Conservation (phyloP, 768 basidiomycete species). For the Pulveroboletus sp. region DNA sequence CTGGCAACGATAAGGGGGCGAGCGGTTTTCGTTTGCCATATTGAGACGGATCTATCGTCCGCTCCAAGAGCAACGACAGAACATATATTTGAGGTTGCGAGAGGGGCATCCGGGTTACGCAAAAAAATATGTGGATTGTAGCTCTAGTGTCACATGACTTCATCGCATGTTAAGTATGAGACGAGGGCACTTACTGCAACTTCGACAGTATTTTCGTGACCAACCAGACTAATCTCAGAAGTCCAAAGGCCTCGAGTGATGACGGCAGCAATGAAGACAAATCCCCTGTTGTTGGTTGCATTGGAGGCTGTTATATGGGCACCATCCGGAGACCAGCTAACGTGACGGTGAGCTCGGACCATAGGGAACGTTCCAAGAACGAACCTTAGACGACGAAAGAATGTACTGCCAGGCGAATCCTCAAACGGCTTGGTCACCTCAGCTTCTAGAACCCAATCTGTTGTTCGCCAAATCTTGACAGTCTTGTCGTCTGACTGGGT, state of each 20-base stretch:
- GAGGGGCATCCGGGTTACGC: conserved; percentile 59
- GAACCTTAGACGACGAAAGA: conserved; percentile 87
- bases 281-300: conserved; percentile 92
- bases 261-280: conserved; percentile 96
- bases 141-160: conserved; percentile 9
- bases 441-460: conserved; percentile 83
- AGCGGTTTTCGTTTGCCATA: conserved; percentile 94
- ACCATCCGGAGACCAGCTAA: conserved; percentile 98
- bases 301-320: conserved; percentile 97
- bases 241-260: conserved; percentile 88
- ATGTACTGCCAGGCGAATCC: conserved; percentile 91
- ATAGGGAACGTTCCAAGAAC: neutral
- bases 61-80: conserved; percentile 92
- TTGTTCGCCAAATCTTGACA: conserved; percentile 95
- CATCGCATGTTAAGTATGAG: neutral
- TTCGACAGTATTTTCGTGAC: conserved; percentile 96
- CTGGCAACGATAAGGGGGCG: conserved; percentile 89
- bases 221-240: conserved; percentile 89
- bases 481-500: conserved; percentile 96
- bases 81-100: conserved; percentile 79
- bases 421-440: conserved; percentile 89
- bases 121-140: conserved; percentile 96
- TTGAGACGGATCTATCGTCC: conserved; percentile 87
- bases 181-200: conserved; percentile 63
- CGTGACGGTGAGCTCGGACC: neutral